phyloP scores from a whole-genome alignment of 139 green algal species.

The Pseudopediastrum boryanum region DNA sequence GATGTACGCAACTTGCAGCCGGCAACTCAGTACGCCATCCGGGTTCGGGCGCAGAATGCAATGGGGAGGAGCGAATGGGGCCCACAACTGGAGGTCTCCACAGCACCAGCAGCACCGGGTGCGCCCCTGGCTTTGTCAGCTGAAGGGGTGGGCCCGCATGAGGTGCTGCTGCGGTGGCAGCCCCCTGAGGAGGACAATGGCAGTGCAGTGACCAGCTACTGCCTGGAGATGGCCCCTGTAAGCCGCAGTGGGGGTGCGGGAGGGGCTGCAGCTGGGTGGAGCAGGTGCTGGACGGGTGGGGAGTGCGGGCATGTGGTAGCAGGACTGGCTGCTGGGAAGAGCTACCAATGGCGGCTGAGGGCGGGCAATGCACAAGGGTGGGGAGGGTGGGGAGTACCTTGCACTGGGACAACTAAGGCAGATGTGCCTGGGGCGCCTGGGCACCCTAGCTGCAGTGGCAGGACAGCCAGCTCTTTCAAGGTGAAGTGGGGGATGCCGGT shows the following conservation, averaged over 20 bases:
- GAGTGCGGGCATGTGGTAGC: conserved; percentile 13
- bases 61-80: conserved; percentile 59
- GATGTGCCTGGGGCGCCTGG: conserved; percentile 52
- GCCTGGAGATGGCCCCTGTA: conserved; percentile 48
- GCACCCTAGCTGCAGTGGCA: conserved; percentile 19
- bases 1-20: conserved; percentile 57
- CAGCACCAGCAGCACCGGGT: conserved; percentile 35
- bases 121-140: conserved; percentile 17
- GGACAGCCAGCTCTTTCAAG: conserved; percentile 38
- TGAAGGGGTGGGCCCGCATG: conserved; percentile 15
- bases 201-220: conserved; percentile 51
- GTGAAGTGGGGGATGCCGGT: conserved; percentile 52
- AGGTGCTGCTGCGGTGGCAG: conserved; percentile 48
- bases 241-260: background rate
- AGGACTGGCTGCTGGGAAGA: conserved; percentile 42
- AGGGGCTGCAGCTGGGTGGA: conserved; percentile 5
- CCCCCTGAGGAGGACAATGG: conserved; percentile 53
- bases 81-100: conserved; percentile 3
- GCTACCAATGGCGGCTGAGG: conserved; percentile 53
- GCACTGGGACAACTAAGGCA: conserved; percentile 38
- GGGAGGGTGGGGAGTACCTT: conserved; percentile 39
- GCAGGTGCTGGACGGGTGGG: conserved; percentile 27
- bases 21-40: conserved; percentile 53
- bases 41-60: conserved; percentile 52
- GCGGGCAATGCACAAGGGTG: conserved; percentile 58